Evolutionary conservation across 1,139 yeast species (phyloP).

Genomic region (Candida gigantensis): DNA sequence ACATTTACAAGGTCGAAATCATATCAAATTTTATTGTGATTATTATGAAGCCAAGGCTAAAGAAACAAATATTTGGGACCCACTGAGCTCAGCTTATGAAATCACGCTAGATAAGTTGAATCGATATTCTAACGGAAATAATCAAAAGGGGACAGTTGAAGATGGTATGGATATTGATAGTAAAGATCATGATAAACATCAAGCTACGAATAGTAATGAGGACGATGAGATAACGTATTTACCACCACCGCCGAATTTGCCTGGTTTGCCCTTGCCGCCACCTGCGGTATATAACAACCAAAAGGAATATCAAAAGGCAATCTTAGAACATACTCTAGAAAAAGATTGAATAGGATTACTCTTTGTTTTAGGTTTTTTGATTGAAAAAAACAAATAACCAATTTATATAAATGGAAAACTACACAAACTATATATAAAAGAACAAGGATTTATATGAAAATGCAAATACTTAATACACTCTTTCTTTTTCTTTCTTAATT

Average conservation of each 20-base stretch:
- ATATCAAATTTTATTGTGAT: conserved; percentile 70
- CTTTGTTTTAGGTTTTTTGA: neutral
- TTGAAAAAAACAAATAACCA: too few species aligned
- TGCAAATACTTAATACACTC: too few species aligned
- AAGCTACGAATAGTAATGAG: too few species aligned
- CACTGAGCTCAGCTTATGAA: conserved; percentile 41
- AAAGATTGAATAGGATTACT: neutral
- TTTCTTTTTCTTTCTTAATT: too few species aligned
- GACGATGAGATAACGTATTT: conserved; percentile 20
- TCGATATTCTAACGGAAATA: conserved; percentile 10
- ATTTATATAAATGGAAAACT: too few species aligned
- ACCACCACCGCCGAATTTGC: conserved; percentile 38
- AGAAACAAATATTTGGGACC: conserved; percentile 48
- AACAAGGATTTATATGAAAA: too few species aligned
- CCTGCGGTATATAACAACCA: conserved; percentile 30
- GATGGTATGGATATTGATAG: conserved; percentile 19
- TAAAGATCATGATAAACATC: conserved; percentile 20
- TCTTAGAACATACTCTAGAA: conserved; percentile 14
- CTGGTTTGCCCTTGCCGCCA: conserved; percentile 37
- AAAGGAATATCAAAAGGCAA: conserved; percentile 22
- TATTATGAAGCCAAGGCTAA: conserved; percentile 67
- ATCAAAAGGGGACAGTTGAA: conserved; percentile 5
- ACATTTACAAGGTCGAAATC: conserved; percentile 80
- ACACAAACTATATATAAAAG: too few species aligned
- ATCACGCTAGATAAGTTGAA: conserved; percentile 40